Evolutionary conservation across 129 eudicot genomes (phyloP).

Genomic region (Kitagawia praeruptora): DNA sequence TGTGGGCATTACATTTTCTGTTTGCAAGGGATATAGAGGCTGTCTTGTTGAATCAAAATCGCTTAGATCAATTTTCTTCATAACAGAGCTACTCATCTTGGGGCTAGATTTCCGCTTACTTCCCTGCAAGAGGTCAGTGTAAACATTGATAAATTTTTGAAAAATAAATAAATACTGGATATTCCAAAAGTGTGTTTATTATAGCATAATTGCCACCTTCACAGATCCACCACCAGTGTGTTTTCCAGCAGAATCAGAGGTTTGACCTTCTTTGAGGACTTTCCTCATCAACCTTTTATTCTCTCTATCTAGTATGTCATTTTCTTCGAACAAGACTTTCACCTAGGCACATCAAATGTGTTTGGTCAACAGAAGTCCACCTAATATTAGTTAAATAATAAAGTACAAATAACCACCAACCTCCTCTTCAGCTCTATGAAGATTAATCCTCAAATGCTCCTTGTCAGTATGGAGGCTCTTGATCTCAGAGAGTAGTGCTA

Average conservation of each 20-base stretch:
- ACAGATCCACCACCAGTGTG: slow-evolving; percentile 44
- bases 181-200: not conserved
- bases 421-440: slow-evolving; percentile 75
- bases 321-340: slow-evolving; percentile 53
- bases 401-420: slow-evolving; percentile 20
- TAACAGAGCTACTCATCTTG: slow-evolving; percentile 51
- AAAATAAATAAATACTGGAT: not conserved
- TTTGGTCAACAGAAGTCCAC: slow-evolving; percentile 1
- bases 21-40: slow-evolving; percentile 51
- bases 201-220: slow-evolving; percentile 42
- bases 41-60: slow-evolving; percentile 44
- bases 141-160: not conserved
- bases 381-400: slow-evolving; percentile 3
- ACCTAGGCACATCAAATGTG: slow-evolving; percentile 39
- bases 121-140: slow-evolving; percentile 32
- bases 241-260: slow-evolving; percentile 54
- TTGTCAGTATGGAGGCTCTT: slow-evolving; percentile 50
- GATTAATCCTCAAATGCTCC: slow-evolving; percentile 59
- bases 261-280: slow-evolving; percentile 35
- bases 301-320: slow-evolving; percentile 47
- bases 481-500: slow-evolving; percentile 49
- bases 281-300: slow-evolving; percentile 57
- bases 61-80: slow-evolving; percentile 49
- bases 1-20: slow-evolving; percentile 37
- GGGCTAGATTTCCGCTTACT: slow-evolving; percentile 68